Evolutionary conservation across 306 rosid species (phyloP), one percentile per base, ranked within the genome.

Genomic region (Castanea crenata): DNA sequence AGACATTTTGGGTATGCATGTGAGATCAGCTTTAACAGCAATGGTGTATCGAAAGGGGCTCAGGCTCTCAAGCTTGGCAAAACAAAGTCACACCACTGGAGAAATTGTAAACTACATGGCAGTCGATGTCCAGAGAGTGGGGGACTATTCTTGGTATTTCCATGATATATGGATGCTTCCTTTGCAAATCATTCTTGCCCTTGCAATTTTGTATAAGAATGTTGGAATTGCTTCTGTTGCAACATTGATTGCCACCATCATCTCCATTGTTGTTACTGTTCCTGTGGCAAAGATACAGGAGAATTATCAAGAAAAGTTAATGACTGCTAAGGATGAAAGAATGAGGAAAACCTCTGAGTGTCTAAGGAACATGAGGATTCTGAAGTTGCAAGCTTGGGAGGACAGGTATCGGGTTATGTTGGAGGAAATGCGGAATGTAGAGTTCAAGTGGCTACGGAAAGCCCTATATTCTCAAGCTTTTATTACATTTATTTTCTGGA

Each of bases 151-250:
- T 23, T 96, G 99, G 99, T 96, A 93, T 81, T 93, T 96, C 74
- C 98, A 96, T 81, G 99, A 96, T 83, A 85, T 92, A 84, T 96
- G 99, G 99, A 93, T 96, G 97, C 98, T 96, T 80, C 99, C 98
- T 49, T 56, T 96, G 84, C 99, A 96, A 83, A 96, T 96, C 80
- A 84, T 91, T 79, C 92, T 96, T 31, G 99, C 99, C 78, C 96
- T 96, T 23, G 94, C 92, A 23, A 96, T 96, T 86, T 85, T 96
- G 83, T 96, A 96, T 86, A 96, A 96, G 96, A 96, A 90, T 71
- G 97, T 96, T 46, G 99, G 99, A 54, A 93, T 93, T 82, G 98
- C 99, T 78, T 89, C 94, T 58, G 62, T 96, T 68, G 98, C 99
- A 0, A 93, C 99, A 18, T 81, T 96, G 82, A 82, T 96, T 83